A percentile compares a stretch with the other conserved stretches of the same genome.
These are phyloP conservation scores for Mycena venus DNA, from an alignment of 768 basidiomycete genomes.

Conservation along the genomic window DNA sequence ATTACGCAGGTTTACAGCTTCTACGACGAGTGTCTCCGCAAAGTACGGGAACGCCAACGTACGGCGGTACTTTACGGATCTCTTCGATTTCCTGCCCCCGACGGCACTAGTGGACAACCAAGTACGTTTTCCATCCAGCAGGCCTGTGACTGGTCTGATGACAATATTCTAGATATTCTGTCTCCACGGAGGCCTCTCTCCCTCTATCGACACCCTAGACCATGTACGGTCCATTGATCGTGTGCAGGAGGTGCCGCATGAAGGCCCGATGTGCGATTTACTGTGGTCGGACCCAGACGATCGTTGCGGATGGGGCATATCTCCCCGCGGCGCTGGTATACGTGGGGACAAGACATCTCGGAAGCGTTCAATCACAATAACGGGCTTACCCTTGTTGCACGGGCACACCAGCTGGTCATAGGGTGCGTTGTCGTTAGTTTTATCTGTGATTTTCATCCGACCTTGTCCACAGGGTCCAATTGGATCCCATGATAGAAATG, in stretches of 20 bases:
- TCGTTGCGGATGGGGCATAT: slow-evolving; percentile 99
- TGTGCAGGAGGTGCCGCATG: slow-evolving; percentile 99
- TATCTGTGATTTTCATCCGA: background rate
- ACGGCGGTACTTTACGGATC: slow-evolving; percentile 98
- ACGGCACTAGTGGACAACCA: slow-evolving; percentile 99
- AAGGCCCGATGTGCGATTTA: slow-evolving; percentile 99
- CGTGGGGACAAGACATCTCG: slow-evolving; percentile 98
- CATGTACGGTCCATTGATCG: slow-evolving; percentile 99
- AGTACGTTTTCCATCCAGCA: slow-evolving; percentile 66
- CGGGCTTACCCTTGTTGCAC: slow-evolving; percentile 93
- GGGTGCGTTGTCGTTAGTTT: slow-evolving; percentile 63
- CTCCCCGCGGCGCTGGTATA: slow-evolving; percentile 98
- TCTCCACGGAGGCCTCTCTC: slow-evolving; percentile 96
- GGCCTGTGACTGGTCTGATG: slow-evolving; percentile 15
- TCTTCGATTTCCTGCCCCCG: slow-evolving; percentile 97
- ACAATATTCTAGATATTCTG: slow-evolving; percentile 88
- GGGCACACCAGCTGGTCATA: slow-evolving; percentile 97
- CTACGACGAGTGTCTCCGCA: slow-evolving; percentile 99
- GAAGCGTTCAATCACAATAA: slow-evolving; percentile 99
- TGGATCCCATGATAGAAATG: slow-evolving; percentile 99
- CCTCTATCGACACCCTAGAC: slow-evolving; percentile 99
- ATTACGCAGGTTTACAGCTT: slow-evolving; percentile 99
- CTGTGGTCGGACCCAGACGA: slow-evolving; percentile 99
- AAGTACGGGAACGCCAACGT: slow-evolving; percentile 99
- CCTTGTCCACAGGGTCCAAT: slow-evolving; percentile 74